Conservation (phyloP, 805 yeast genomes). For the Starmerella floris region DNA sequence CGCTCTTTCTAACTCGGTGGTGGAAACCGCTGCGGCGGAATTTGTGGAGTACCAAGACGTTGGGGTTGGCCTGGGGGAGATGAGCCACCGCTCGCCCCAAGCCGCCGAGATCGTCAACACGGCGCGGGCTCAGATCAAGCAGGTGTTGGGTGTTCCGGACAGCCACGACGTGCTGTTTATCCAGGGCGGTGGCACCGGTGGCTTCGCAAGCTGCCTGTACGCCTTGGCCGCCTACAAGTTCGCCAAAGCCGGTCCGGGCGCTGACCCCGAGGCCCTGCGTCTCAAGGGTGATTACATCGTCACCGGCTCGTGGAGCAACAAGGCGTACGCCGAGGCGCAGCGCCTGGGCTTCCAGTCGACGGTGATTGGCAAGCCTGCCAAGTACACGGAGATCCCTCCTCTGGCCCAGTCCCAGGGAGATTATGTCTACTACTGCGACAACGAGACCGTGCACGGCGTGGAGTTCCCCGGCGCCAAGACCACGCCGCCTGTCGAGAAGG, state of each 20-base stretch:
- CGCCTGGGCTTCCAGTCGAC: conserved; percentile 70
- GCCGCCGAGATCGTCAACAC: conserved; percentile 66
- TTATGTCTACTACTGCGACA: conserved; percentile 82
- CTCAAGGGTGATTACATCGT: conserved; percentile 63
- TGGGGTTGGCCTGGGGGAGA: conserved; percentile 88
- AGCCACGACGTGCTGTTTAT: conserved; percentile 87
- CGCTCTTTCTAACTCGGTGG: conserved; percentile 64
- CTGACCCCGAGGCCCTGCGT: conserved; percentile 22
- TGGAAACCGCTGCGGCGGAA: conserved; percentile 79
- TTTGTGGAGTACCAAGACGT: conserved; percentile 53
- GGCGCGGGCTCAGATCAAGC: conserved; percentile 52
- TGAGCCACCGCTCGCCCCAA: conserved; percentile 83
- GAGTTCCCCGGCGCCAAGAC: conserved; percentile 53
- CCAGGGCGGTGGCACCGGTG: conserved; percentile 98
- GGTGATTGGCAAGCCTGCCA: conserved; percentile 53
- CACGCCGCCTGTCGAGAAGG: conserved; percentile 34
- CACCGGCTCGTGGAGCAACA: conserved; percentile 90
- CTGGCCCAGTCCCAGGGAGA: conserved; percentile 54
- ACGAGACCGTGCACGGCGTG: conserved; percentile 92
- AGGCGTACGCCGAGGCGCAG: conserved; percentile 72
- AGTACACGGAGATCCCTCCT: conserved; percentile 55
- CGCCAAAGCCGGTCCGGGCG: conserved; percentile 51
- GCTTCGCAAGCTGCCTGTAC: conserved; percentile 77
- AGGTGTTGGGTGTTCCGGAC: conserved; percentile 67
- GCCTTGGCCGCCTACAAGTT: conserved; percentile 66